Evolutionary conservation across 257 asterid species (phyloP).

Genomic region (Ajuga chamaepitys): DNA sequence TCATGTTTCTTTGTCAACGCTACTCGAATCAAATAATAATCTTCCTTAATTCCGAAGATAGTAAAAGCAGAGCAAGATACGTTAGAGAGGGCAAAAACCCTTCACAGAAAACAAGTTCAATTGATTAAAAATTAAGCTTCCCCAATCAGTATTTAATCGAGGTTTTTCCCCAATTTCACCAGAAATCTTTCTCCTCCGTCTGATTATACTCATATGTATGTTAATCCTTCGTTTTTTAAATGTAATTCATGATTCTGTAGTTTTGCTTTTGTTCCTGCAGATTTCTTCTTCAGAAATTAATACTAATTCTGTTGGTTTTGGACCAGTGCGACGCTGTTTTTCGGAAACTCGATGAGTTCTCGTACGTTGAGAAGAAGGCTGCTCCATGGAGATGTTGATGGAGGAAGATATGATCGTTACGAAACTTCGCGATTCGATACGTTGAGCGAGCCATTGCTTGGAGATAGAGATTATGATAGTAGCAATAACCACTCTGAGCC

Average conservation of each 20-base stretch:
- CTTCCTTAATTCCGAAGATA: conserved; percentile 21
- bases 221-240: neutral
- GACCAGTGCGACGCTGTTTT: conserved; percentile 5
- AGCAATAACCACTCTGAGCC: conserved; percentile 31
- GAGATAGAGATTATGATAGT: conserved; percentile 22
- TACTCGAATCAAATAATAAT: neutral
- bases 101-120: neutral
- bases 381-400: conserved; percentile 73
- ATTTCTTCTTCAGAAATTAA: conserved; percentile 1
- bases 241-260: no score
- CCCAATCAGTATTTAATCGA: conserved; percentile 7
- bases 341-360: conserved; percentile 43
- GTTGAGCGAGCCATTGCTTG: conserved; percentile 80
- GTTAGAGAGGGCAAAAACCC: conserved; percentile 6
- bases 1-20: neutral
- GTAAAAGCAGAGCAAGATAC: conserved; percentile 3
- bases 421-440: conserved; percentile 43
- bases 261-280: neutral
- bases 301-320: neutral
- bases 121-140: neutral
- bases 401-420: conserved; percentile 39
- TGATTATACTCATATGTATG: neutral
- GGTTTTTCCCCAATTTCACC: neutral
- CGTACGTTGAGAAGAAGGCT: conserved; percentile 77
- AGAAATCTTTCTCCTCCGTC: neutral